These are phyloP conservation scores for Maudiozyma turicensis DNA, from an alignment of 805 yeast genomes.

Conservation along the genomic window DNA sequence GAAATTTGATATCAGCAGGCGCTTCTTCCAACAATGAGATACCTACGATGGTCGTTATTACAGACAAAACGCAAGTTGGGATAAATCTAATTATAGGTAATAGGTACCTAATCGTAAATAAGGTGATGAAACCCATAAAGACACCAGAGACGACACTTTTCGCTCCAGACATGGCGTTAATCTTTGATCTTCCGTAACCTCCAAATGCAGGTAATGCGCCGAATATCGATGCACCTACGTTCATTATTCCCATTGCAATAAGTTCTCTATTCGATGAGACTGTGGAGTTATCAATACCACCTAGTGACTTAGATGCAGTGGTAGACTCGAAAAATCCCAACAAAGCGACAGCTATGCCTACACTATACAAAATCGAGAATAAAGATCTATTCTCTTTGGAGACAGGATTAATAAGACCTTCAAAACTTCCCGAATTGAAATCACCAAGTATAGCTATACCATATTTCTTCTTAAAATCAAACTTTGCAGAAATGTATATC, in stretches of 20 bases:
- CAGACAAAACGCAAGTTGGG: slow-evolving; percentile 73
- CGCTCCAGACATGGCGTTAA: slow-evolving; percentile 83
- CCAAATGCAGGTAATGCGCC: slow-evolving; percentile 88
- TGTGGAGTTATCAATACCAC: slow-evolving; percentile 58
- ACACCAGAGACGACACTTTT: slow-evolving; percentile 77
- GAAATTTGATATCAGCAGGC: slow-evolving; percentile 69
- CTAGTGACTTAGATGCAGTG: slow-evolving; percentile 82
- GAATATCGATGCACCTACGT: slow-evolving; percentile 46
- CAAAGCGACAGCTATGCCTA: slow-evolving; percentile 70
- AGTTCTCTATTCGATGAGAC: slow-evolving; percentile 77
- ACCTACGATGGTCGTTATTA: slow-evolving; percentile 73
- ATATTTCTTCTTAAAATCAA: slow-evolving; percentile 37
- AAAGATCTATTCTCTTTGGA: slow-evolving; percentile 35
- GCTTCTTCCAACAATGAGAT: slow-evolving; percentile 70
- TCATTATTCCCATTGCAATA: slow-evolving; percentile 78
- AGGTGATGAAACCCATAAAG: slow-evolving; percentile 67
- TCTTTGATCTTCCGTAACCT: slow-evolving; percentile 88
- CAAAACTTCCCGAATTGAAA: slow-evolving; percentile 42
- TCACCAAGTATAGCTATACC: slow-evolving; percentile 67
- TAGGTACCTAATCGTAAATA: slow-evolving; percentile 52
- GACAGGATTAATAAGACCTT: slow-evolving; percentile 48
- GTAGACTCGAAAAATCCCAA: slow-evolving; percentile 90
- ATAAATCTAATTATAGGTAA: slow-evolving; percentile 57
- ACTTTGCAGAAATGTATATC: slow-evolving; percentile 40
- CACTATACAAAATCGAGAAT: slow-evolving; percentile 48